These are phyloP conservation scores for Rhizopogon vesiculosus DNA, from an alignment of 768 basidiomycete species.

Conservation along the genomic window DNA sequence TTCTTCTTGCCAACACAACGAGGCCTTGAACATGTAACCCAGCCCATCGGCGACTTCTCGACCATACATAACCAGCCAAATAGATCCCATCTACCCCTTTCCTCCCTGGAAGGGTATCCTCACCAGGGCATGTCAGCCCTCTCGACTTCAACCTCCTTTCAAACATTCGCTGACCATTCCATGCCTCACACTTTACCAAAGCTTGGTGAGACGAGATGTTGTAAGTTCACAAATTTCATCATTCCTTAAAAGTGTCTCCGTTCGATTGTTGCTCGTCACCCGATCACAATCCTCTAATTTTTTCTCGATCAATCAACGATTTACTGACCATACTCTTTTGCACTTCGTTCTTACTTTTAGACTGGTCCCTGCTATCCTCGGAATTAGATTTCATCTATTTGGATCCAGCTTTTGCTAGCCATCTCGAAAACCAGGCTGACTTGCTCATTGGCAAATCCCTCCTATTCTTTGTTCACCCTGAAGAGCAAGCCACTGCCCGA, in stretches of 20 bases:
- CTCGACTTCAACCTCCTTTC: constrained; percentile 22
- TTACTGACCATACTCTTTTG: constrained; percentile 12
- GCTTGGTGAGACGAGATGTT: constrained; percentile 71
- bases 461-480: constrained; percentile 78
- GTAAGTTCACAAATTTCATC: constrained; percentile 41
- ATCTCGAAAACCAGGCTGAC: constrained; percentile 70
- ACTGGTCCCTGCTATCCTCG: constrained; percentile 79
- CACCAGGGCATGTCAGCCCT: constrained; percentile 26
- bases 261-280: constrained; percentile 10
- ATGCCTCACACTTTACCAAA: constrained; percentile 39
- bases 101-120: constrained; percentile 31
- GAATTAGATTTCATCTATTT: constrained; percentile 78
- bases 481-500: constrained; percentile 72
- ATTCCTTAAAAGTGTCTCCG: constrained; percentile 3
- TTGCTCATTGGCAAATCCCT: constrained; percentile 66
- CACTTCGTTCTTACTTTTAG: constrained; percentile 30
- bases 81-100: constrained; percentile 34
- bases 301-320: constrained; percentile 7
- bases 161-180: constrained; percentile 32
- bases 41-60: constrained; percentile 20
- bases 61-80: constrained; percentile 27
- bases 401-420: constrained; percentile 71
- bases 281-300: constrained; percentile 18
- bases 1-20: constrained; percentile 31
- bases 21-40: constrained; percentile 20